Evolutionary conservation across 371 early-diverging fungal species (phyloP).

Genomic region (Mortierella sp.): DNA sequence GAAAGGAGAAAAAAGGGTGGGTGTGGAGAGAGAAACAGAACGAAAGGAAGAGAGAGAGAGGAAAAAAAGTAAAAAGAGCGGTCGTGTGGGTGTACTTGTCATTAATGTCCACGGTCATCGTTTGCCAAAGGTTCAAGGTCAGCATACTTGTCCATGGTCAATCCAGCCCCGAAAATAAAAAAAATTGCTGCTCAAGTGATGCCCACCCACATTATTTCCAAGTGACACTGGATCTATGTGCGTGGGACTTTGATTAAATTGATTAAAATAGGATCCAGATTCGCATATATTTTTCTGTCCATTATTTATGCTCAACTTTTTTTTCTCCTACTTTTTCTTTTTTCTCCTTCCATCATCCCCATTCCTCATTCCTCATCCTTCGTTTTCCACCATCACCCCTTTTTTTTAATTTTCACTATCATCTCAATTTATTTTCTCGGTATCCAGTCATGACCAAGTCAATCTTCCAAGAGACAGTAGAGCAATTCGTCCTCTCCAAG

Average conservation of each 20-base stretch:
- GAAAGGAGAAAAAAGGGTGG: too few species aligned
- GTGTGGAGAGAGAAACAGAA: too few species aligned
- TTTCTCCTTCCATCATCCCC: not conserved
- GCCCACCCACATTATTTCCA: not conserved
- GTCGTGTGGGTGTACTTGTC: not conserved
- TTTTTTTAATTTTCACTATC: not conserved
- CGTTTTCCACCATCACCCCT: not conserved
- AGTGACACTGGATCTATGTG: not conserved
- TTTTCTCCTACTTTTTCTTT: too few species aligned
- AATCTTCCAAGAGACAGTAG: constrained; percentile 38
- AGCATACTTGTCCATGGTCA: constrained; percentile 8
- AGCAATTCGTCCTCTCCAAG: constrained; percentile 58
- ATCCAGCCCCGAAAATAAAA: not conserved
- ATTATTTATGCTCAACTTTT: not conserved
- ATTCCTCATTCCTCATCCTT: not conserved
- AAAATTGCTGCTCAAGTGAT: not conserved
- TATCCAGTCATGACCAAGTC: constrained; percentile 24
- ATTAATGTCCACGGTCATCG: constrained; percentile 19
- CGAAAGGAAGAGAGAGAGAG: not conserved
- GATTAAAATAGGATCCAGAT: constrained; percentile 1
- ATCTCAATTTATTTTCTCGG: not conserved
- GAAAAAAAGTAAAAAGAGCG: not conserved
- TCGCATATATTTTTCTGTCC: not conserved
- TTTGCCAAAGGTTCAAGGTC: constrained; percentile 31
- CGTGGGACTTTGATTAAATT: constrained; percentile 3